These are phyloP conservation scores for Endoconidiophora laricicola DNA, from an alignment of 2,329 filamentous ascomycete genomes.

Conservation along the genomic window DNA sequence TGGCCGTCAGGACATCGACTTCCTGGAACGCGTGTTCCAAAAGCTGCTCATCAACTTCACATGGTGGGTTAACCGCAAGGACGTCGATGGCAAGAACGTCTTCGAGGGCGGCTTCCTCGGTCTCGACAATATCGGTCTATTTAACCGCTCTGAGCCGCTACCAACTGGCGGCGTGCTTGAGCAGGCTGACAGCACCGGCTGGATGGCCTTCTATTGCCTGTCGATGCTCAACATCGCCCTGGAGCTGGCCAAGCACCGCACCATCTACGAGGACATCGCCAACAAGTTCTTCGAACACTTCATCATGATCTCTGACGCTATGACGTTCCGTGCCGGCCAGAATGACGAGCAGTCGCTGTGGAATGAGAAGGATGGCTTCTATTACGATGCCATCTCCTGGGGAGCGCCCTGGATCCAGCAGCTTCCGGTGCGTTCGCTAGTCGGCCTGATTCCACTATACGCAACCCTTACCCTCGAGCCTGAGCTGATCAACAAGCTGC, in stretches of 20 bases:
- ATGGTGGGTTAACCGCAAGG: slow-evolving; percentile 98
- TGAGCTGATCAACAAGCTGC: slow-evolving; percentile 79
- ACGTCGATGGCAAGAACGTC: slow-evolving; percentile 85
- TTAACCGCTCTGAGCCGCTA: slow-evolving; percentile 89
- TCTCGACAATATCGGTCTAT: slow-evolving; percentile 90
- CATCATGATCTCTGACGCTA: slow-evolving; percentile 92
- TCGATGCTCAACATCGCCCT: slow-evolving; percentile 95
- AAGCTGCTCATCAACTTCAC: slow-evolving; percentile 93
- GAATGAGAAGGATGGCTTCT: slow-evolving; percentile 95
- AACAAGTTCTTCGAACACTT: slow-evolving; percentile 99
- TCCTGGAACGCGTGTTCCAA: slow-evolving; percentile 90
- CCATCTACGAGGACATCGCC: slow-evolving; percentile 90
- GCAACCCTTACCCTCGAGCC: slow-evolving; percentile 85
- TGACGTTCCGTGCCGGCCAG: slow-evolving; percentile 62
- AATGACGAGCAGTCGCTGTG: slow-evolving; percentile 70
- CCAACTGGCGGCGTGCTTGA: slow-evolving; percentile 87
- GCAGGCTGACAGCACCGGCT: slow-evolving; percentile 92
- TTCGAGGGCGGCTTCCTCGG: slow-evolving; percentile 94
- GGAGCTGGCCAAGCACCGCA: slow-evolving; percentile 85
- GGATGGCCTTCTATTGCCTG: slow-evolving; percentile 97
- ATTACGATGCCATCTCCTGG: slow-evolving; percentile 96
- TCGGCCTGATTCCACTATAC: slow-evolving; percentile 85
- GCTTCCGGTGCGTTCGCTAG: slow-evolving; percentile 77
- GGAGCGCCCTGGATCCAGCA: slow-evolving; percentile 88
- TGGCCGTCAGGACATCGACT: slow-evolving; percentile 84